Evolutionary conservation across 352 stramenopile genomes (phyloP).

Genomic region (Globisporangium mamillatum): DNA sequence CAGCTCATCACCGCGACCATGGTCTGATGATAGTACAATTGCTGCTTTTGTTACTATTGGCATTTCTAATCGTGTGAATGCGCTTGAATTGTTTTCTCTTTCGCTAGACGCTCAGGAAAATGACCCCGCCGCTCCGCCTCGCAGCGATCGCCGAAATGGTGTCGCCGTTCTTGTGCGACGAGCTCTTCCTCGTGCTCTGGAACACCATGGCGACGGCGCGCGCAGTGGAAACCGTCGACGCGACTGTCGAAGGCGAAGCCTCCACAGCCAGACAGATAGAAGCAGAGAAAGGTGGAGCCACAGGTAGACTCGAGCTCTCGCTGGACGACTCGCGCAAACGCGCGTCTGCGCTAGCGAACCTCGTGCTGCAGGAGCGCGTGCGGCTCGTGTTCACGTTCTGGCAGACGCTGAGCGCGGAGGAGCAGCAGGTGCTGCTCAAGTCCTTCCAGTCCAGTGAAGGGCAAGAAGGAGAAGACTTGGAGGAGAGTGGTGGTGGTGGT

Average conservation of each 20-base stretch:
- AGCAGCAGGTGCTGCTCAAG: constrained; percentile 38
- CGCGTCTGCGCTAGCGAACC: constrained; percentile 37
- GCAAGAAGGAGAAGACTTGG: background rate
- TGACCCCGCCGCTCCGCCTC: constrained; percentile 31
- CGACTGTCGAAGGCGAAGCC: constrained; percentile 2
- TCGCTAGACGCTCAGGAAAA: constrained; percentile 25
- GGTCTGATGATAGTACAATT: background rate
- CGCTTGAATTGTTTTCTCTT: background rate
- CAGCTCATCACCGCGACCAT: constrained; percentile 26
- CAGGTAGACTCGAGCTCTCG: background rate
- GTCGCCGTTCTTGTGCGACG: constrained; percentile 47
- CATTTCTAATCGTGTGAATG: background rate
- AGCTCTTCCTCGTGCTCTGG: constrained; percentile 60
- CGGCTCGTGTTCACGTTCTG: constrained; percentile 46
- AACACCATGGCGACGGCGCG: constrained; percentile 46
- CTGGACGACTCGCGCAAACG: constrained; percentile 34
- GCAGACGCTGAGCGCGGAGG: constrained; percentile 51
- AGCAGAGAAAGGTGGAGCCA: background rate
- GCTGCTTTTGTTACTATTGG: background rate
- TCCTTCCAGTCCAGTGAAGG: constrained; percentile 20
- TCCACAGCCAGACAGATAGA: background rate
- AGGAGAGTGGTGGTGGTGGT: background rate
- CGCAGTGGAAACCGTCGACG: constrained; percentile 19
- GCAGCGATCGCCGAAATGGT: constrained; percentile 41
- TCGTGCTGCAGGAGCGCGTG: constrained; percentile 64